A percentile compares a stretch with the other conserved stretches of the same genome.
These are phyloP conservation scores for Mesembryanthemum crystallinum DNA, from an alignment of 148 eudicot species.

Conservation along the genomic window DNA sequence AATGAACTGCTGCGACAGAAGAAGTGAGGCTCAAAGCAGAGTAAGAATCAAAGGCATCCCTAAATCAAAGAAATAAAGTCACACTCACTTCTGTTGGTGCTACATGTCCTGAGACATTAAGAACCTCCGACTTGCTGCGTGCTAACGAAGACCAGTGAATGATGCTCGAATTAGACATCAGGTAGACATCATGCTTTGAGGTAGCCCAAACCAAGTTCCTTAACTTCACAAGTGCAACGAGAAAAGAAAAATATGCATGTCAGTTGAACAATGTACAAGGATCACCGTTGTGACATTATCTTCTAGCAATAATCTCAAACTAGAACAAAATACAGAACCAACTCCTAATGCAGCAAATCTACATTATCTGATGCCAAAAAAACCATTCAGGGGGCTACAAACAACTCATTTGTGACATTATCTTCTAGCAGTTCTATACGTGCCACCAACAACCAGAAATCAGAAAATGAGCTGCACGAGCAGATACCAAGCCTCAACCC, in stretches of 20 bases:
- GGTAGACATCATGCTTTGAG: slow-evolving; percentile 85
- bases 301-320: neutral
- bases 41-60: neutral
- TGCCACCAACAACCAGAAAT: no score
- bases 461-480: no score
- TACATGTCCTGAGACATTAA: slow-evolving; percentile 76
- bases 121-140: slow-evolving; percentile 62
- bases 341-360: neutral
- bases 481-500: no score
- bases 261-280: no score
- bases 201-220: slow-evolving; percentile 94
- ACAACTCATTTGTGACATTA: no score
- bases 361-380: neutral
- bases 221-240: slow-evolving; percentile 43
- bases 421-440: no score
- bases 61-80: neutral
- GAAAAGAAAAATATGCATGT: no score
- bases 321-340: neutral
- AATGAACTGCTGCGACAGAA: neutral
- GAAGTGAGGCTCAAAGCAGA: neutral
- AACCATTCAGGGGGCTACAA: neutral
- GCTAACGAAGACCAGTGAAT: slow-evolving; percentile 56
- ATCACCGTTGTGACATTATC: no score
- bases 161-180: slow-evolving; percentile 63
- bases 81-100: slow-evolving; percentile 73